phyloP scores from a whole-genome alignment of 768 basidiomycete species.

The Phanerochaete carnosa region DNA sequence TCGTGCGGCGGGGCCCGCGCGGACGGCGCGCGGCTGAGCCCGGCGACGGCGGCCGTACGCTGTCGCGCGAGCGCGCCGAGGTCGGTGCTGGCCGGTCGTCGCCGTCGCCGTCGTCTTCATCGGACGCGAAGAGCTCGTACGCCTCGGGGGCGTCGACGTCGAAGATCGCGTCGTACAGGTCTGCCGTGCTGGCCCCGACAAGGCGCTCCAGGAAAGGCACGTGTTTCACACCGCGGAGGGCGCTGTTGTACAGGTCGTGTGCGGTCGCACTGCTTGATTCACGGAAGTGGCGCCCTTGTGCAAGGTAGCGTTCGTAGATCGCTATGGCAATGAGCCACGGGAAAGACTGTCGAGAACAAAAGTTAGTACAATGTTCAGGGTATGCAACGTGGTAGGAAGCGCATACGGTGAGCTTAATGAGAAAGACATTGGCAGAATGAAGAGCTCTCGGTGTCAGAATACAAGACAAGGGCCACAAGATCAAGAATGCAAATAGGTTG shows the following conservation, averaged over 20 bases:
- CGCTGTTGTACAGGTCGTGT: slow-evolving; percentile 54
- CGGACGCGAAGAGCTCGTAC: slow-evolving; percentile 49
- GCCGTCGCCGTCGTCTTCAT: slow-evolving; percentile 35
- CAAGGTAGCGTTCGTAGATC: slow-evolving; percentile 73
- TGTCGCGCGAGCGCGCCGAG: slow-evolving; percentile 6
- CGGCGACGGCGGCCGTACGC: slow-evolving; percentile 1
- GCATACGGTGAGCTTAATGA: slow-evolving; percentile 75
- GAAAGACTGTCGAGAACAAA: slow-evolving; percentile 46
- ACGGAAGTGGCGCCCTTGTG: slow-evolving; percentile 46
- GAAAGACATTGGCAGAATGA: slow-evolving; percentile 82
- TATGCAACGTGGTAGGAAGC: not conserved
- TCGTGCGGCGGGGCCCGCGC: not conserved
- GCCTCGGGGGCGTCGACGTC: slow-evolving; percentile 55
- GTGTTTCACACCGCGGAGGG: slow-evolving; percentile 69
- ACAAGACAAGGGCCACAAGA: slow-evolving; percentile 79
- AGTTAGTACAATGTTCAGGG: not conserved
- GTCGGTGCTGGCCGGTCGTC: not conserved
- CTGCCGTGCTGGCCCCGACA: slow-evolving; percentile 64
- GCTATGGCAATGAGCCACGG: slow-evolving; percentile 76
- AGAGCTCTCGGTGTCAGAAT: slow-evolving; percentile 70
- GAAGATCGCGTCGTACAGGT: slow-evolving; percentile 78
- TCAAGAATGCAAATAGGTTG: slow-evolving; percentile 74
- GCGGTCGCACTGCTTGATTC: slow-evolving; percentile 50
- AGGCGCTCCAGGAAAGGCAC: slow-evolving; percentile 75
- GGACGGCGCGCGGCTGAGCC: not conserved